Percentiles rank a stretch among this genome's conserved stretches.
Evolutionary conservation across 805 yeast genomes (phyloP).

Genomic region (Groenewaldozyma salmanticensis): DNA sequence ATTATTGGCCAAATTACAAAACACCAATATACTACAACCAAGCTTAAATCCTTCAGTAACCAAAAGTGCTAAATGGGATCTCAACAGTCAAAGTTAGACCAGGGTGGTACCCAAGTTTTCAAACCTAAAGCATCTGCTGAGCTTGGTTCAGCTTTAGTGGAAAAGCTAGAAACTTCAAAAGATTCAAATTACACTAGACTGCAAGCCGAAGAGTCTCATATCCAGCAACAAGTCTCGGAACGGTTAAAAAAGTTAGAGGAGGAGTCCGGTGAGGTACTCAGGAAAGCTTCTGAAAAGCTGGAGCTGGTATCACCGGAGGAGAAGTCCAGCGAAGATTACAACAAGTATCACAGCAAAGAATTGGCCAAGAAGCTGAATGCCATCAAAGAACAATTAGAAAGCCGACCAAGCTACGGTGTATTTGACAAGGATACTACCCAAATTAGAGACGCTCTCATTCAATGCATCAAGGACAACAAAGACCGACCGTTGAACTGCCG

Average conservation of each 20-base stretch:
- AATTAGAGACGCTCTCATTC: slow-evolving; percentile 22
- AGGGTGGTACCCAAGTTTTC: slow-evolving; percentile 23
- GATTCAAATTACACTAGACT: slow-evolving; percentile 30
- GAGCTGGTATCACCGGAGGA: slow-evolving; percentile 11
- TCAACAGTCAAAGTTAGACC: not conserved
- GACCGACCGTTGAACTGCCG: slow-evolving; percentile 26
- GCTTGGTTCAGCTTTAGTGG: slow-evolving; percentile 24
- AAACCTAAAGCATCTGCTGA: slow-evolving; percentile 26
- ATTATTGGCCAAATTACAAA: too few relatives aligned
- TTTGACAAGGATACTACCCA: slow-evolving; percentile 20
- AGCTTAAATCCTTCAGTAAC: too few relatives aligned
- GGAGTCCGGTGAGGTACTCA: slow-evolving; percentile 22
- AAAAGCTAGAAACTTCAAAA: slow-evolving; percentile 24
- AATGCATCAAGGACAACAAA: slow-evolving; percentile 24
- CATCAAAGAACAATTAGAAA: slow-evolving; percentile 22
- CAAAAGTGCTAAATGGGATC: not conserved
- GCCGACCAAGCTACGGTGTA: slow-evolving; percentile 24
- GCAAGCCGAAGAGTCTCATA: slow-evolving; percentile 24
- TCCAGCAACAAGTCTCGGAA: slow-evolving; percentile 28
- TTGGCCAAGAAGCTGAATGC: slow-evolving; percentile 22
- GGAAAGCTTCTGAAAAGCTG: slow-evolving; percentile 13
- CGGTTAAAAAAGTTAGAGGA: slow-evolving; percentile 24
- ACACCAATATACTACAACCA: too few relatives aligned
- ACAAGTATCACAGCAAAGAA: slow-evolving; percentile 11
- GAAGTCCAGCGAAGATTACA: slow-evolving; percentile 12